phyloP scores from a whole-genome alignment of 2,329 filamentous ascomycete genomes.

The Pyricularia grisea region DNA sequence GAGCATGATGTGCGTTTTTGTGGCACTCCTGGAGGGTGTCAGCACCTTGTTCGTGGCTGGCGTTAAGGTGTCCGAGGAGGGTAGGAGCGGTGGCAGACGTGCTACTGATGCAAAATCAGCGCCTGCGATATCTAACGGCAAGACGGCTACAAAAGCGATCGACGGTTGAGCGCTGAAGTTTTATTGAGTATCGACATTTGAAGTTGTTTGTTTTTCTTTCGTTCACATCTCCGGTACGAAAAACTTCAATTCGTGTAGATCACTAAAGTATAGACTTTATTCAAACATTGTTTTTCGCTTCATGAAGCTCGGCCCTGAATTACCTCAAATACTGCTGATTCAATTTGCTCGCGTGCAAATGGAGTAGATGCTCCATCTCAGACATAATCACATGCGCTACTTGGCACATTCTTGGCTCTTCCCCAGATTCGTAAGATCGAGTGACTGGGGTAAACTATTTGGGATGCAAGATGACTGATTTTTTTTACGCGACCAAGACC shows the following conservation, averaged over 20 bases:
- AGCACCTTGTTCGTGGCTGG: slow-evolving; percentile 77
- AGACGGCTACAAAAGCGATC: neutral
- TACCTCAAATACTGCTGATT: neutral
- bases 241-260: neutral
- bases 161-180: neutral
- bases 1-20: slow-evolving; percentile 81
- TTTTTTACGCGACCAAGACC: neutral
- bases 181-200: neutral
- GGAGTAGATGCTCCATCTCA: neutral
- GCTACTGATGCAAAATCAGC: neutral
- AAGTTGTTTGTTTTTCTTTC: neutral
- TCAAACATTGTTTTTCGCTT: neutral
- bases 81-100: neutral
- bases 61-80: slow-evolving; percentile 48
- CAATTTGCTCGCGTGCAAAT: neutral
- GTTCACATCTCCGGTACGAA: neutral
- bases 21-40: slow-evolving; percentile 75
- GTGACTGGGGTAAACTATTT: neutral
- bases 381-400: neutral
- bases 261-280: neutral
- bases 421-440: neutral
- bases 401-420: neutral
- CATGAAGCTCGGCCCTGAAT: neutral
- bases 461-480: neutral
- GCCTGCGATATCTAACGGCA: neutral